These are phyloP conservation scores for Lactarius evosmus DNA, from an alignment of 768 basidiomycete species.

Conservation along the genomic window DNA sequence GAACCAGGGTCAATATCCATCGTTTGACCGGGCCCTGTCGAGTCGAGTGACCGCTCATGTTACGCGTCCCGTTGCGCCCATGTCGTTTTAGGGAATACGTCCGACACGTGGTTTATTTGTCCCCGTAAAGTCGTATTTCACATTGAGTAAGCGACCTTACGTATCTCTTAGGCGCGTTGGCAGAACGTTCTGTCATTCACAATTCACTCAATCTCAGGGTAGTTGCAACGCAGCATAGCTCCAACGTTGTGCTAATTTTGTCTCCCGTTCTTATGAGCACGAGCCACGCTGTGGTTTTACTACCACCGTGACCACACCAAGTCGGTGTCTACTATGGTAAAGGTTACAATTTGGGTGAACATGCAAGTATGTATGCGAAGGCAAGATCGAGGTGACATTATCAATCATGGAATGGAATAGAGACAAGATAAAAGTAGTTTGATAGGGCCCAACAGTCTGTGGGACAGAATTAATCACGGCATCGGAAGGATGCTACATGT, in stretches of 20 bases:
- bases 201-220: background rate
- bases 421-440: background rate
- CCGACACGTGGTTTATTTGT: conserved; percentile 10
- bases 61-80: conserved; percentile 15
- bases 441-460: background rate
- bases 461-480: background rate
- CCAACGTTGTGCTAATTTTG: too few species aligned
- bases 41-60: conserved; percentile 13
- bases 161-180: background rate
- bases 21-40: background rate
- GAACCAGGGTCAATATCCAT: background rate
- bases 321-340: background rate
- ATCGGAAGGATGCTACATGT: background rate
- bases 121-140: background rate
- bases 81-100: background rate
- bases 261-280: background rate
- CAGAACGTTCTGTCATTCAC: too few species aligned
- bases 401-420: conserved; percentile 2
- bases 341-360: conserved; percentile 8
- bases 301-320: conserved; percentile 2
- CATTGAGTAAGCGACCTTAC: background rate
- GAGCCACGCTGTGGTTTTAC: background rate
- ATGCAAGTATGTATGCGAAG: conserved; percentile 13
- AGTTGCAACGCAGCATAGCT: too few species aligned
- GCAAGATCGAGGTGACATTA: conserved; percentile 13